Base-by-base conservation (phyloP, 1,139 yeast species). In the Waltiozyma sp. region DNA sequence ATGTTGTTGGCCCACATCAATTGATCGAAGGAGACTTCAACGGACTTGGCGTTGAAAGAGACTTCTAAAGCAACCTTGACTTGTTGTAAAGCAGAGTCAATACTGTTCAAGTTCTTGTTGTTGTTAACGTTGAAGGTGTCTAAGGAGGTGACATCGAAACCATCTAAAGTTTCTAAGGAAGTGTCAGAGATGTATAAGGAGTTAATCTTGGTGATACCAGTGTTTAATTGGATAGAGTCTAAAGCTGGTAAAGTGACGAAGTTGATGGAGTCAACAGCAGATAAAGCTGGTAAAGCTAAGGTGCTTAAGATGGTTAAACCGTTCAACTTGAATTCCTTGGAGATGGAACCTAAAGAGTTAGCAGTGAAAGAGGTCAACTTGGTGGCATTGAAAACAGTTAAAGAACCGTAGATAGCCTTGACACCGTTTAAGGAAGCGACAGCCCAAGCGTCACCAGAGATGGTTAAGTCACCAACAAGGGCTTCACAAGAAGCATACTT, bases 171-270 rank as follows among this genome's bases (percentile, higher is more conserved):
- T 58, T 73, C 73, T 64, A 91, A 74, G 55, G 81, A 76, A 53
- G 98, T 91, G 73, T 91, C 96, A 49, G 96, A 80, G 59, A 91
- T 81, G 62, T 70, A 62, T 54, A 91, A 73, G 47, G 75, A 65
- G 58, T 77, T 76, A 58, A 95, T 91, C 54, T 80, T 70, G 59
- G 85, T 73, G 60, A 91, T 76, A 66, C 86, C 87, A 42, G 77
- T 57, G 62, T 80, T 70, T 65, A 89, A 84, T 64, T 85, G 80
- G 57, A 88, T 73, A 46, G 65, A 62, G 47, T 63, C 56, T 61
- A 91, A 75, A 56, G 87, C 91, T 60, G 97, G 96, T 63, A 91
- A 74, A 56, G 96, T 87, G 58, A 77, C 73, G 68, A 84, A 80
- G 63, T 71, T 66, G 60, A 91, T 75, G 49, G 85, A 67, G 61